Evolutionary conservation across 2,329 filamentous ascomycete genomes (phyloP), one percentile per base, ranked within the genome.

Genomic region (Aspergillus candidus): DNA sequence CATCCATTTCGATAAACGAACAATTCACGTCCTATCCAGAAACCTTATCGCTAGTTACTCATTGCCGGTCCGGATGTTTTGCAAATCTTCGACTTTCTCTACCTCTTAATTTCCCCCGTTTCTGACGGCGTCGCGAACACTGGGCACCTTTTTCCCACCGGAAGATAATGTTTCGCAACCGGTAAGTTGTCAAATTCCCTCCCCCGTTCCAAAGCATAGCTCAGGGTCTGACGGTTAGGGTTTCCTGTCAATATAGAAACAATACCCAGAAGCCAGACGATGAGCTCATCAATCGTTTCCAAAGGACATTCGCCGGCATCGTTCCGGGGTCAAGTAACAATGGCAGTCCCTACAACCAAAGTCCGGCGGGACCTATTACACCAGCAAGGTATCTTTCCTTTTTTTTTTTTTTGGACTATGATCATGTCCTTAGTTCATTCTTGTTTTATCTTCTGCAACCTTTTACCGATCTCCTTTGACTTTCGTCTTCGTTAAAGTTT

Each of bases 261-360:
- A 88, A 80, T 66, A 82, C 86, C 44, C 86, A 89, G 68, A 94
- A 94, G 73, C 89, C 89, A 44, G 83, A 81, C 65, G 86, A 90
- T 62, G 87, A 90, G 59, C 77, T 95, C 61, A 82, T 93, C 65
- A 82, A 82, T 68, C 83, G 81, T 65, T 95, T 95, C 71, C 86
- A 86, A 66, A 80, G 87, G 59, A 83, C 80, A 55, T 95, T 94
- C 60, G 85, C 88, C 37, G 81, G 90, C 57, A 73, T 94, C 49
- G 72, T 77, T 44, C 71, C 42, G 58, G 71, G 54, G 57, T 64
- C 55, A 59, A 70, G 59, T 59, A 70, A 52, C 52, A 54, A 46
- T 38, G 41, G 32, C 10, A 32, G 49, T 57, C 60, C 17, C 40
- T 56, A 35, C 48, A 47, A 44, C 43, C 59, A 55, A 49, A 50